A percentile compares a stretch with the other conserved stretches of the same genome.
These are phyloP conservation scores for Micromonas commoda DNA, from an alignment of 139 green algal genomes.

Conservation along the genomic window DNA sequence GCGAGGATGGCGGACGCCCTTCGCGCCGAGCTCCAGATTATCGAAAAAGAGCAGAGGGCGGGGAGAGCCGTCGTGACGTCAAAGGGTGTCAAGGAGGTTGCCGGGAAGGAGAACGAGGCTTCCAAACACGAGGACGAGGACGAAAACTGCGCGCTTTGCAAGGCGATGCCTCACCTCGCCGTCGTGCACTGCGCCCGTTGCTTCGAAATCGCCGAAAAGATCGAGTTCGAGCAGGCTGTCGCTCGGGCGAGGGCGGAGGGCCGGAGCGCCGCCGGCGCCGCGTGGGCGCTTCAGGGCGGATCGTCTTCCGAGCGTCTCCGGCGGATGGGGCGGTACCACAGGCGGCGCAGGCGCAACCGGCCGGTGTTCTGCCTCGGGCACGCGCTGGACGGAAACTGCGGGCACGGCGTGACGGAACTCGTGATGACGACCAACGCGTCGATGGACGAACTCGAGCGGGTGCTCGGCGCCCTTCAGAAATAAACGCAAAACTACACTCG, in stretches of 20 bases:
- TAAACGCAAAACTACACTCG: too few species aligned
- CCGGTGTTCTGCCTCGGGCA: background rate
- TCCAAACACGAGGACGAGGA: background rate
- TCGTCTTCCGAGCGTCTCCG: background rate
- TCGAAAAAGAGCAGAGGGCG: background rate
- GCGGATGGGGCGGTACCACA: background rate
- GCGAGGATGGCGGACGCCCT: background rate
- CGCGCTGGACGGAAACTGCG: background rate
- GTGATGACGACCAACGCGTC: background rate
- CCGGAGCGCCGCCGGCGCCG: too few species aligned
- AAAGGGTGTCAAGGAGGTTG: background rate
- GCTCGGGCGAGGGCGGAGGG: background rate
- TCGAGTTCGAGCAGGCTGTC: background rate
- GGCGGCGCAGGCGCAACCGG: background rate
- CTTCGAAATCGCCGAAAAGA: background rate
- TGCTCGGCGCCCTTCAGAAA: too few species aligned
- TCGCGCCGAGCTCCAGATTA: background rate
- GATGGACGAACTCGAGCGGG: background rate
- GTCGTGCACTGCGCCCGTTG: conserved; percentile 1
- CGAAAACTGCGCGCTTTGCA: background rate
- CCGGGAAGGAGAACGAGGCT: background rate
- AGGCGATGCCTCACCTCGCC: conserved; percentile 15
- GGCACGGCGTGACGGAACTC: background rate
- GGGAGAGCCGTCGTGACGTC: background rate
- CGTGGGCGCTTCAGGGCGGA: background rate